These are phyloP conservation scores for Hyaloscypha hepaticicola DNA, from an alignment of 495 filamentous ascomycete genomes.

Conservation along the genomic window DNA sequence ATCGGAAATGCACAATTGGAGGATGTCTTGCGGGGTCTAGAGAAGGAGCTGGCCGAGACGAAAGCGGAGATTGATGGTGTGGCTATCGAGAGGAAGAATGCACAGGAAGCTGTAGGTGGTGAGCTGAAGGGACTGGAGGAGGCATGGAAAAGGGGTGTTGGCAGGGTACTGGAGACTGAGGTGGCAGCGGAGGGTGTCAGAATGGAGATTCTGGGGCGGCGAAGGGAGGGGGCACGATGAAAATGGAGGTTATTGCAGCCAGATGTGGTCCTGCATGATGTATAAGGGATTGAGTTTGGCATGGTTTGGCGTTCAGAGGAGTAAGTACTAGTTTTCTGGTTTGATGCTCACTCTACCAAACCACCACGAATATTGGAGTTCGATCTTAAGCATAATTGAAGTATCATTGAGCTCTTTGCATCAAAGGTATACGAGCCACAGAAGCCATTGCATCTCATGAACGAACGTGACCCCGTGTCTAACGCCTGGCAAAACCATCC, in stretches of 20 bases:
- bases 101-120: conserved; percentile 65
- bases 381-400: neutral
- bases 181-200: conserved; percentile 69
- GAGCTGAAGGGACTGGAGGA: conserved; percentile 71
- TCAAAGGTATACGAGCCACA: conserved; percentile 32
- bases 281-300: neutral
- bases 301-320: neutral
- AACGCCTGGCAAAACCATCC: conserved; percentile 23
- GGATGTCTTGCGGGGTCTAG: conserved; percentile 65
- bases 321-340: neutral
- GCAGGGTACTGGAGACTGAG: conserved; percentile 72
- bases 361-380: neutral
- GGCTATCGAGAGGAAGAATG: conserved; percentile 65
- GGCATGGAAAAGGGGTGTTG: conserved; percentile 69
- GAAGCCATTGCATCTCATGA: conserved; percentile 28
- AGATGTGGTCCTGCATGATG: neutral
- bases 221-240: conserved; percentile 31
- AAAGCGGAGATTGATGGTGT: conserved; percentile 66
- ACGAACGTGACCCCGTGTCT: conserved; percentile 29
- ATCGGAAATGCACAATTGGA: conserved; percentile 79
- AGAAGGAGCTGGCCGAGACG: conserved; percentile 69
- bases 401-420: conserved; percentile 20
- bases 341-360: neutral
- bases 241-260: too few species aligned
- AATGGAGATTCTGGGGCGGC: conserved; percentile 58